A percentile compares a stretch with the other conserved stretches of the same genome.
Conservation (phyloP, 805 yeast genomes). For the Vanderwaltozyma yarrowii region DNA sequence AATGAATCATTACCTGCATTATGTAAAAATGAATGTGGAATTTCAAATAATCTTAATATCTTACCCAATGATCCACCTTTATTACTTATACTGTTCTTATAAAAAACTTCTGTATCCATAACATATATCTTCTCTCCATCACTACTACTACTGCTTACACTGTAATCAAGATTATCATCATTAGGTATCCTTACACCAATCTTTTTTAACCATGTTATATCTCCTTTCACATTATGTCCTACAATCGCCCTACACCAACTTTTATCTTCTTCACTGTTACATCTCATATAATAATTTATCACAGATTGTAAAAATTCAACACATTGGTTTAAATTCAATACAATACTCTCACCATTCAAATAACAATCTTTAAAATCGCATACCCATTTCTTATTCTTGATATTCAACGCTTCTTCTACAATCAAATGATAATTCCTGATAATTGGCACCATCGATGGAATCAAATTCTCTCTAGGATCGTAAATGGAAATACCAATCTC, state of each 20-base stretch:
- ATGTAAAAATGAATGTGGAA: conserved; percentile 52
- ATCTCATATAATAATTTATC: conserved; percentile 34
- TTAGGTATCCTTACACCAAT: conserved; percentile 37
- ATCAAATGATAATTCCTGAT: conserved; percentile 35
- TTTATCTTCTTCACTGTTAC: conserved; percentile 18
- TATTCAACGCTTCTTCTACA: conserved; percentile 32
- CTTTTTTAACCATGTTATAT: conserved; percentile 39
- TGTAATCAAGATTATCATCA: conserved; percentile 6
- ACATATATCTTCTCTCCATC: conserved; percentile 6
- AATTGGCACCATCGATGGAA: conserved; percentile 30
- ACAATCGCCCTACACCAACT: conserved; percentile 33
- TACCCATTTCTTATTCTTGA: conserved; percentile 44
- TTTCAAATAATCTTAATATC: conserved; percentile 36
- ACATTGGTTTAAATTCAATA: conserved; percentile 31
- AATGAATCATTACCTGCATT: conserved; percentile 68
- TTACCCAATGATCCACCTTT: conserved; percentile 37
- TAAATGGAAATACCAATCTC: conserved; percentile 49
- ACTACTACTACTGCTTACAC: not conserved
- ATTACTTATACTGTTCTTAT: conserved; percentile 31
- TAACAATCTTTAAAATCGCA: conserved; percentile 43
- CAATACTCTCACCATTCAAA: conserved; percentile 38
- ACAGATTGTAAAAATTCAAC: conserved; percentile 32
- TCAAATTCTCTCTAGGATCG: conserved; percentile 39
- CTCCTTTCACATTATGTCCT: conserved; percentile 51
- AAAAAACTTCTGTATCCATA: conserved; percentile 42